A percentile compares a stretch with the other conserved stretches of the same genome.
These are phyloP conservation scores for Ceratobasidium theobromae DNA, from an alignment of 1,284 basidiomycete genomes.

Conservation along the genomic window DNA sequence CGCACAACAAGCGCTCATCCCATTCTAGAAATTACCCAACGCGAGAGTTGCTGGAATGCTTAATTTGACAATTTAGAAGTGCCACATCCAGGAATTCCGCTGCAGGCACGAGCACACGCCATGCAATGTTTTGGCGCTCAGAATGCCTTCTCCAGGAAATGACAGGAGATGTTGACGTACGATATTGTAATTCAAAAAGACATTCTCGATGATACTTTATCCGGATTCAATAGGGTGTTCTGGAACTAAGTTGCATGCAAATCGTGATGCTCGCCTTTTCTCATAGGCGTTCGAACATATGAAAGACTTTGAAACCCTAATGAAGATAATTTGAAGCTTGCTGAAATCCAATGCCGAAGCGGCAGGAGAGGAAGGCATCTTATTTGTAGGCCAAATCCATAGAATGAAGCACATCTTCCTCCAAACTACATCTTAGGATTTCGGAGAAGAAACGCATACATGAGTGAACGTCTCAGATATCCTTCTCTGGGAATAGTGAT, in stretches of 20 bases:
- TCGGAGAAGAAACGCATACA: constrained; percentile 69
- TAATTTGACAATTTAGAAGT: constrained; percentile 72
- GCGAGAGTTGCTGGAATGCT: constrained; percentile 66
- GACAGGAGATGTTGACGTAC: constrained; percentile 71
- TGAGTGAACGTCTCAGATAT: constrained; percentile 77
- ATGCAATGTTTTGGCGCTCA: background rate
- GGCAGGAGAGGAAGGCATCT: constrained; percentile 48
- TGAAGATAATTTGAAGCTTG: constrained; percentile 70
- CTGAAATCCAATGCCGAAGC: constrained; percentile 51
- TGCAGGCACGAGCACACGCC: constrained; percentile 43
- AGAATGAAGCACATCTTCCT: constrained; percentile 66
- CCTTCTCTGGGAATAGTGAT: constrained; percentile 60
- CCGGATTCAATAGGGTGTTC: too few relatives aligned
- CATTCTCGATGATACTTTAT: constrained; percentile 64
- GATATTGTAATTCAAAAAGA: constrained; percentile 61
- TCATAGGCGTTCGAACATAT: constrained; percentile 78
- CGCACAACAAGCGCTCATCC: background rate
- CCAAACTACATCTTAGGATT: constrained; percentile 72
- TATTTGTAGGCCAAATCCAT: constrained; percentile 50
- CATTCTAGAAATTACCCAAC: constrained; percentile 64
- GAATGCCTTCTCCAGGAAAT: constrained; percentile 51
- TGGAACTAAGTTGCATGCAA: too few relatives aligned
- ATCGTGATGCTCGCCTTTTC: background rate
- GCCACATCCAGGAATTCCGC: too few relatives aligned
- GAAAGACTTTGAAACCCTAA: constrained; percentile 71